Percentiles rank a stretch among this genome's conserved stretches.
Conservation (phyloP, 1,284 basidiomycete genomes). For the Ceratobasidium papillatum region DNA sequence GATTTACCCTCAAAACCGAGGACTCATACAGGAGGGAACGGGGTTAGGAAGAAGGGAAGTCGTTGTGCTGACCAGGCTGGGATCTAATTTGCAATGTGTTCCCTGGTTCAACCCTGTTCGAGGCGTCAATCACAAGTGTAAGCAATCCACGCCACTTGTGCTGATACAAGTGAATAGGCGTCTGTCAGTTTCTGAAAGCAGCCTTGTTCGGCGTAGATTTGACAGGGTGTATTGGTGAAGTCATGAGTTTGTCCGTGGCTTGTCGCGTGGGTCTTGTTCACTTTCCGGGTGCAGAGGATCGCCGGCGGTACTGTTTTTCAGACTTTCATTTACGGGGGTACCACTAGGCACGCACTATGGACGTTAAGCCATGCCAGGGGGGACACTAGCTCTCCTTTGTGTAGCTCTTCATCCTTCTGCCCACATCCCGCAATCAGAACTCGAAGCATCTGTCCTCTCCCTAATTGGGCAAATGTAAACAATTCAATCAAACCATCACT, state of each 20-base stretch:
- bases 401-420: neutral
- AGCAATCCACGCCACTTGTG: conserved; percentile 7
- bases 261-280: no score
- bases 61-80: conserved; percentile 11
- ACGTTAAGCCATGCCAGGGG: no score
- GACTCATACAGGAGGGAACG: neutral
- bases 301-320: no score
- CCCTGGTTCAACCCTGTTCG: conserved; percentile 9
- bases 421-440: neutral
- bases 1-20: neutral
- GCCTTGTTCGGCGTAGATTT: no score
- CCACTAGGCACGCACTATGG: no score
- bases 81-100: conserved; percentile 9
- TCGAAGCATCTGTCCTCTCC: neutral
- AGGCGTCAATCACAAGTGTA: neutral
- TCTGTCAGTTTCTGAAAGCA: no score
- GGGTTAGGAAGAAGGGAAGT: conserved; percentile 4
- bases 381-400: neutral
- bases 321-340: no score
- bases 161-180: no score
- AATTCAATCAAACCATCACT: neutral
- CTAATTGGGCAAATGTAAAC: neutral
- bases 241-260: no score
- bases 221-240: no score
- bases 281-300: no score